Evolutionary conservation across 208 protist genomes (phyloP).

Genomic region (Vickermania spadyakhi): DNA sequence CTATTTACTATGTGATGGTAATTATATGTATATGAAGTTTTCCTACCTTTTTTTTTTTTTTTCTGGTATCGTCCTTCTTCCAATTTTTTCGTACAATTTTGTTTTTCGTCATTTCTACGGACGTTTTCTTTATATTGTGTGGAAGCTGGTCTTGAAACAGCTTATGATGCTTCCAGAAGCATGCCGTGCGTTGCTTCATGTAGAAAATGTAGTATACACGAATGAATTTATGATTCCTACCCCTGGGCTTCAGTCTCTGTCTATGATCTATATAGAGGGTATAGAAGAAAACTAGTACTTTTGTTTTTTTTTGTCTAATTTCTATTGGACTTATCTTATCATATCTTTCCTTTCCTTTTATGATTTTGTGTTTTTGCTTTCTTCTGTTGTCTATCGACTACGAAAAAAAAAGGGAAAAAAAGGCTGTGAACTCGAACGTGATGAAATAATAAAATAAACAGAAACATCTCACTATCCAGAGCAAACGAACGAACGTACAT

Average conservation of each 20-base stretch:
- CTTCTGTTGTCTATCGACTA: not conserved
- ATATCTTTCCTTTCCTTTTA: not conserved
- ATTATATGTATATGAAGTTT: not conserved
- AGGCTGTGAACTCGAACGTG: too few species aligned
- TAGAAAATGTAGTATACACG: too few species aligned
- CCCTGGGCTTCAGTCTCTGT: too few species aligned
- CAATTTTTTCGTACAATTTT: not conserved
- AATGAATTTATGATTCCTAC: too few species aligned
- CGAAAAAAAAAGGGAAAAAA: not conserved
- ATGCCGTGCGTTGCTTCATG: too few species aligned
- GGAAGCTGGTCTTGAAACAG: too few species aligned
- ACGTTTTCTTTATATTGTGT: not conserved
- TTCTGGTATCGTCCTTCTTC: not conserved
- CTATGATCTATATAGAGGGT: too few species aligned
- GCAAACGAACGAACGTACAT: too few species aligned
- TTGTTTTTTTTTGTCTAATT: conserved; percentile 2
- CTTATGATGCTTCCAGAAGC: too few species aligned
- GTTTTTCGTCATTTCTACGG: not conserved
- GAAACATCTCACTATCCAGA: too few species aligned
- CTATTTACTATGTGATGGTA: not conserved
- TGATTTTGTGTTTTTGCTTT: not conserved
- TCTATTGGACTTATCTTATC: not conserved
- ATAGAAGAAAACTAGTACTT: too few species aligned
- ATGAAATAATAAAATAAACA: too few species aligned
- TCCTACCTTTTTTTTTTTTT: not conserved